A percentile compares a stretch with the other conserved stretches of the same genome.
These are phyloP conservation scores for Berberis vulgaris DNA, from an alignment of 164 flowering plant species.

Conservation along the genomic window DNA sequence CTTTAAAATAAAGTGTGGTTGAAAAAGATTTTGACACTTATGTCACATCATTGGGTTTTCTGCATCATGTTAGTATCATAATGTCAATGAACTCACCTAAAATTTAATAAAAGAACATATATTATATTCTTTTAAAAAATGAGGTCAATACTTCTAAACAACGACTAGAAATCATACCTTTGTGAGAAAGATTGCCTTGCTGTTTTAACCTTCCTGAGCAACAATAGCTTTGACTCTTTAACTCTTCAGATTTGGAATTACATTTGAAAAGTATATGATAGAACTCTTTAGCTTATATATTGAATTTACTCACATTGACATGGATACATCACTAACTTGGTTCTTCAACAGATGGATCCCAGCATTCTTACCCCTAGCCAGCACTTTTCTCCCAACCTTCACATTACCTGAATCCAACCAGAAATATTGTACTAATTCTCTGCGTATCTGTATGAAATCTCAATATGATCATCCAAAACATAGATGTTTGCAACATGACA, in stretches of 20 bases:
- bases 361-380: slow-evolving; percentile 19
- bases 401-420: slow-evolving; percentile 30
- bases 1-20: no score
- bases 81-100: no score
- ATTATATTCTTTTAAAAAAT: no score
- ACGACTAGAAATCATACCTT: no score
- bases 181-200: no score
- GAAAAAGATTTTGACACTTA: no score
- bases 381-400: slow-evolving; percentile 24
- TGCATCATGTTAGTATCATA: no score
- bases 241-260: not conserved
- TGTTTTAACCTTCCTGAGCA: no score
- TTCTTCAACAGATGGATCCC: slow-evolving; percentile 23
- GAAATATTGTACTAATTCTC: not conserved
- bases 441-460: not conserved
- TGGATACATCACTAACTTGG: slow-evolving; percentile 42
- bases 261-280: not conserved
- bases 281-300: not conserved
- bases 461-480: not conserved
- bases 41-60: no score
- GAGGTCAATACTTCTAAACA: no score
- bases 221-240: no score
- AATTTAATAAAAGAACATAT: no score
- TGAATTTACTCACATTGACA: slow-evolving; percentile 28
- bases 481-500: not conserved